These are phyloP conservation scores for Cladochytrium replicatum DNA, from an alignment of 192 early-diverging fungal genomes.

Conservation along the genomic window DNA sequence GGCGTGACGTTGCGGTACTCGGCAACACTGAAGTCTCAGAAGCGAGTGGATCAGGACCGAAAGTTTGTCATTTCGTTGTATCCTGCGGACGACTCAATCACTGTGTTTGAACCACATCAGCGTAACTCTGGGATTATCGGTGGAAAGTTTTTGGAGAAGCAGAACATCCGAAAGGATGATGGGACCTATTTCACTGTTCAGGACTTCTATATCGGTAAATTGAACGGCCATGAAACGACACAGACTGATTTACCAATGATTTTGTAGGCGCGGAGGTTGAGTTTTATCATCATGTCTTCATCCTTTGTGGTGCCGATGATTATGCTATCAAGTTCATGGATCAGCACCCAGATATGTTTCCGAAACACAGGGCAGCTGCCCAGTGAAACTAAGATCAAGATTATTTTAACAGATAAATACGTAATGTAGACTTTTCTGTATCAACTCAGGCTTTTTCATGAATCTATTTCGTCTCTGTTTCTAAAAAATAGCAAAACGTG, in stretches of 20 bases:
- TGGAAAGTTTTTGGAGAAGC: slow-evolving; percentile 52
- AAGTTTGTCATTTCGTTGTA: slow-evolving; percentile 46
- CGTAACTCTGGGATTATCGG: slow-evolving; percentile 46
- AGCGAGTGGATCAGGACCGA: slow-evolving; percentile 43
- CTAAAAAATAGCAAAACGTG: too few relatives aligned
- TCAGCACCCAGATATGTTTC: slow-evolving; percentile 25
- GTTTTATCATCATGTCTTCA: slow-evolving; percentile 42
- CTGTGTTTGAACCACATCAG: slow-evolving; percentile 47
- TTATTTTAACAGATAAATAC: too few relatives aligned
- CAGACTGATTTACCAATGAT: slow-evolving; percentile 1
- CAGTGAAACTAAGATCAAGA: too few relatives aligned
- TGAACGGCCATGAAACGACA: not conserved
- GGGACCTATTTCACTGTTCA: slow-evolving; percentile 29
- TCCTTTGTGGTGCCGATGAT: slow-evolving; percentile 44
- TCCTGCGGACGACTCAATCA: slow-evolving; percentile 44
- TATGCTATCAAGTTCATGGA: slow-evolving; percentile 52
- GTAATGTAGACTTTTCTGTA: too few relatives aligned
- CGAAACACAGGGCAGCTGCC: too few relatives aligned
- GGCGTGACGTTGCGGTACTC: slow-evolving; percentile 34
- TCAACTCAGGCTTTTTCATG: too few relatives aligned
- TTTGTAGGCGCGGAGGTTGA: slow-evolving; percentile 33
- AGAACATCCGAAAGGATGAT: slow-evolving; percentile 36
- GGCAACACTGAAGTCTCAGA: slow-evolving; percentile 21
- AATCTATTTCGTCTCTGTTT: too few relatives aligned
- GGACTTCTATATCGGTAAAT: slow-evolving; percentile 45